A percentile compares a stretch with the other conserved stretches of the same genome.
Conservation (phyloP, 2,329 filamentous ascomycete genomes). For the Teratosphaeria epicoccoides region DNA sequence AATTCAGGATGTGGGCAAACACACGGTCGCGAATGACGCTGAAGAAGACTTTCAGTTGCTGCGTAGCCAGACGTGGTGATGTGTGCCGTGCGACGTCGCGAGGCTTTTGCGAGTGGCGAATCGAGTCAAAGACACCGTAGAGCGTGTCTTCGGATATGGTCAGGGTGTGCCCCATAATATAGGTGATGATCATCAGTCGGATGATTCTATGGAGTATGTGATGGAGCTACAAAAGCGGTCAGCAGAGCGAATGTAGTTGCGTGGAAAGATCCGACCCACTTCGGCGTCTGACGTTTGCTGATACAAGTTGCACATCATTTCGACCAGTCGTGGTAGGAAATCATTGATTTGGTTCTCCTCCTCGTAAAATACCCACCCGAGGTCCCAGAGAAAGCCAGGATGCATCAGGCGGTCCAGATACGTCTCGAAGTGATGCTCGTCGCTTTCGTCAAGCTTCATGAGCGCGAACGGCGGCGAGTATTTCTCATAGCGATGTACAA, state of each 20-base stretch:
- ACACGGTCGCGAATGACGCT: constrained; percentile 32
- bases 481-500: constrained; percentile 22
- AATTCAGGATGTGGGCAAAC: constrained; percentile 34
- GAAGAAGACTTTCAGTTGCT: constrained; percentile 43
- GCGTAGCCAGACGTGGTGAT: constrained; percentile 37
- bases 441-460: constrained; percentile 33
- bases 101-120: constrained; percentile 25
- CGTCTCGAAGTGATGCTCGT: constrained; percentile 34
- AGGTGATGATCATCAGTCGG: constrained; percentile 38
- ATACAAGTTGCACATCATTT: constrained; percentile 29
- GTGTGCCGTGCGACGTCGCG: constrained; percentile 8
- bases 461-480: constrained; percentile 38
- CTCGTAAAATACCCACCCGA: constrained; percentile 34
- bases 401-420: constrained; percentile 35
- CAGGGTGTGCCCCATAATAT: constrained; percentile 40
- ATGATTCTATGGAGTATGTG: constrained; percentile 34
- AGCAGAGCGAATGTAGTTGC: not conserved
- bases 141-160: constrained; percentile 34
- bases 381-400: constrained; percentile 29
- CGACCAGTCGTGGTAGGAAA: constrained; percentile 34
- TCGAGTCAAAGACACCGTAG: constrained; percentile 25
- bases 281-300: constrained; percentile 26
- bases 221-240: constrained; percentile 16
- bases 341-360: constrained; percentile 33
- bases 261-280: constrained; percentile 18